Percentiles rank a stretch among this genome's conserved stretches.
Conservation (phyloP, 192 early-diverging fungal species). For the Entomortierella parvispora region DNA sequence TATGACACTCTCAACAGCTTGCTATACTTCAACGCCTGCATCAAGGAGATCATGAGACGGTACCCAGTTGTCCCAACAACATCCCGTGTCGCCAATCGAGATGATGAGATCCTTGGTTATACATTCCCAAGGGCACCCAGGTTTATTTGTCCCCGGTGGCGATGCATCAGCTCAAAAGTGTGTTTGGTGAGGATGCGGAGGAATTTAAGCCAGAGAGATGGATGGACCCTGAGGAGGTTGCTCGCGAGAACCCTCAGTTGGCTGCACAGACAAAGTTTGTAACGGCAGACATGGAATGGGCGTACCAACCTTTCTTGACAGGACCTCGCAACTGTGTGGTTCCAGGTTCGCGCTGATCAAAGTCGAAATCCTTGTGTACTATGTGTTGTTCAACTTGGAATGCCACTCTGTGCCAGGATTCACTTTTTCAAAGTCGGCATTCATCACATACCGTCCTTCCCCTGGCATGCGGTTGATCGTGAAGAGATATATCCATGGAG, state of each 20-base stretch:
- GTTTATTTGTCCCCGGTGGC: conserved; percentile 40
- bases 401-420: conserved; percentile 53
- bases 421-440: conserved; percentile 38
- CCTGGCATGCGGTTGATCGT: conserved; percentile 47
- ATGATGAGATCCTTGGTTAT: conserved; percentile 43
- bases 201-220: conserved; percentile 58
- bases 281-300: conserved; percentile 10
- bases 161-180: conserved; percentile 30
- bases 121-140: conserved; percentile 52
- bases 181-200: conserved; percentile 55
- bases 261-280: background rate
- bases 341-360: conserved; percentile 60
- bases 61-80: conserved; percentile 61
- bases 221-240: conserved; percentile 33
- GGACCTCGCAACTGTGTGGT: conserved; percentile 63
- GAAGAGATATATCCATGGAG: conserved; percentile 8
- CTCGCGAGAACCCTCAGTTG: background rate
- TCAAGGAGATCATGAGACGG: conserved; percentile 56
- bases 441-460: conserved; percentile 51
- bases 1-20: conserved; percentile 58
- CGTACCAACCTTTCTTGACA: conserved; percentile 53
- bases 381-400: conserved; percentile 45
- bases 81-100: conserved; percentile 35
- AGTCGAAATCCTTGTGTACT: conserved; percentile 56
- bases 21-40: conserved; percentile 55